Conservation (phyloP, 2,329 filamentous ascomycete genomes). For the Aspergillus hortae region DNA sequence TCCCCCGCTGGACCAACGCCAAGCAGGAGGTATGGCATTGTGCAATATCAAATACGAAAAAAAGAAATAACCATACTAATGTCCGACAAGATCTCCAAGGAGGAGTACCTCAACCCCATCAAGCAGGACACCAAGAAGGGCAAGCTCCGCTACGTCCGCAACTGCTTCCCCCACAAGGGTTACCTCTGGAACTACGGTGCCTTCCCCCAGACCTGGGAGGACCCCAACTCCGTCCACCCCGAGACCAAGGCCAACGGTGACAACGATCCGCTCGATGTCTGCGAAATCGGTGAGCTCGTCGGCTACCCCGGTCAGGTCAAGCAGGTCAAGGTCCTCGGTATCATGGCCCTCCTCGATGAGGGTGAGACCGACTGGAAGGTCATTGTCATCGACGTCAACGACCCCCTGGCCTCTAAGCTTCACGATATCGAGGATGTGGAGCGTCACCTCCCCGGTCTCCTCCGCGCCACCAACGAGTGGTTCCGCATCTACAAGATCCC, state of each 20-base stretch:
- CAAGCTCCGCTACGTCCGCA: conserved; percentile 98
- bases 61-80: background rate
- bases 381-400: conserved; percentile 98
- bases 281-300: conserved; percentile 98
- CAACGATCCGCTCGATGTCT: conserved; percentile 98
- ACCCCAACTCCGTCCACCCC: conserved; percentile 91
- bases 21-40: conserved; percentile 82
- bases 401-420: conserved; percentile 92
- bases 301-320: conserved; percentile 95
- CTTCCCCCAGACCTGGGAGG: conserved; percentile 99
- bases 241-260: conserved; percentile 99
- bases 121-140: conserved; percentile 99
- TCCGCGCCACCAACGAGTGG: conserved; percentile 99
- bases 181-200: conserved; percentile 99
- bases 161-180: conserved; percentile 99
- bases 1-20: conserved; percentile 98
- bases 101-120: conserved; percentile 96
- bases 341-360: conserved; percentile 98
- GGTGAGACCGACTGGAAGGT: conserved; percentile 99
- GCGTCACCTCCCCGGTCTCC: conserved; percentile 91
- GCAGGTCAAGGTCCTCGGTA: conserved; percentile 99
- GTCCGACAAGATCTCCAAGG: conserved; percentile 83
- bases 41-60: too few relatives aligned
- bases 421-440: conserved; percentile 99
- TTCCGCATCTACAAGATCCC: conserved; percentile 99